Conservation (phyloP, 2,329 filamentous ascomycete species). For the Fonsecaea pugnacius region DNA sequence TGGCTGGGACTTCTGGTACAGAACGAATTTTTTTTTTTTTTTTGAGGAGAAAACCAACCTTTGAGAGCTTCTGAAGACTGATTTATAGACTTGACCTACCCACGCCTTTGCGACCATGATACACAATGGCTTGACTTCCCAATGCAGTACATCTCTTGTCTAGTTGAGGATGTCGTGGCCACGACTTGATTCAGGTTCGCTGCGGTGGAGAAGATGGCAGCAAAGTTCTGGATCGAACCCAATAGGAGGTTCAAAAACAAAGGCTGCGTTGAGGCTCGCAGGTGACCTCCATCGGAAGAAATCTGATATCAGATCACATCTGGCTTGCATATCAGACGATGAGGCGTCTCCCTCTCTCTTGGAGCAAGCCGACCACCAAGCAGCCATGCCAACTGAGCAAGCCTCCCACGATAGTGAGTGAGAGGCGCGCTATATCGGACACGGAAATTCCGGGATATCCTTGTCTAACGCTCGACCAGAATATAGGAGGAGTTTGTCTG, state of each 20-base stretch:
- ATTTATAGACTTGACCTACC: conserved; percentile 25
- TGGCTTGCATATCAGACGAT: conserved; percentile 11
- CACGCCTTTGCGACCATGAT: conserved; percentile 13
- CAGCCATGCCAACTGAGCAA: not conserved
- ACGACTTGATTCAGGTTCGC: not conserved
- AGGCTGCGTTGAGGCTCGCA: conserved; percentile 1
- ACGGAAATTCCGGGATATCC: not conserved
- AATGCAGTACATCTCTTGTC: conserved; percentile 16
- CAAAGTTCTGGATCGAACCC: conserved; percentile 5
- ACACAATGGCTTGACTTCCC: conserved; percentile 20
- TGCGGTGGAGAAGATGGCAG: conserved; percentile 16
- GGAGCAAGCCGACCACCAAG: not conserved
- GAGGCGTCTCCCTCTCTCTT: not conserved
- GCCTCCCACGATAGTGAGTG: conserved; percentile 1
- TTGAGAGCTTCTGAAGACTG: not conserved
- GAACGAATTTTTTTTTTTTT: not conserved
- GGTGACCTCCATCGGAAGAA: conserved; percentile 14
- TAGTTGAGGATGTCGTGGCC: conserved; percentile 2
- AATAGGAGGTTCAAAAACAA: conserved; percentile 5
- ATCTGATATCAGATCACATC: conserved; percentile 28
- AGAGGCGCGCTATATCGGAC: conserved; percentile 1
- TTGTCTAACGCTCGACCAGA: conserved; percentile 1
- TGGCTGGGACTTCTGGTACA: not conserved
- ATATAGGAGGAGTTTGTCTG: not conserved
- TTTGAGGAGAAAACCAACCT: not conserved